Percentiles rank a stretch among this genome's conserved stretches.
Conservation (phyloP, 2,329 filamentous ascomycete species). For the Claviceps fusiformis region DNA sequence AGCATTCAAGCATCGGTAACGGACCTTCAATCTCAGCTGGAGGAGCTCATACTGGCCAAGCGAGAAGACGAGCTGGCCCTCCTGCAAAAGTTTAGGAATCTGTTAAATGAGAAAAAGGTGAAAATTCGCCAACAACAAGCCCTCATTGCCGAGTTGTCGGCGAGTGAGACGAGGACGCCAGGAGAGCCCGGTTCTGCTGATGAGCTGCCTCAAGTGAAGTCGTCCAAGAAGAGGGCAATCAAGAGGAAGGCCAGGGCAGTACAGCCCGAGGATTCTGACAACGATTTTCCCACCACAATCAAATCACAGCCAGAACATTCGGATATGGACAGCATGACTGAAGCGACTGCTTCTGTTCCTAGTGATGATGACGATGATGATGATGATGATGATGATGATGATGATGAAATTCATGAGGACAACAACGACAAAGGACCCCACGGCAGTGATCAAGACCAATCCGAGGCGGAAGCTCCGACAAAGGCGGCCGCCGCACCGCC, state of each 20-base stretch:
- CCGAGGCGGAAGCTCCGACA: slow-evolving; percentile 8
- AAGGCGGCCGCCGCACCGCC: slow-evolving; percentile 19
- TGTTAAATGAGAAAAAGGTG: slow-evolving; percentile 68
- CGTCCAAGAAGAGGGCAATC: slow-evolving; percentile 23
- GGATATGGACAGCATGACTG: slow-evolving; percentile 27
- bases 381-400: slow-evolving; percentile 21
- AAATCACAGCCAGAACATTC: slow-evolving; percentile 24
- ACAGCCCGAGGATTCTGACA: slow-evolving; percentile 30
- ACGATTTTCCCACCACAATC: slow-evolving; percentile 28
- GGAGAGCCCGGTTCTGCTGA: slow-evolving; percentile 12
- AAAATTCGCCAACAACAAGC: slow-evolving; percentile 65
- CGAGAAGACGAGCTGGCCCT: slow-evolving; percentile 51
- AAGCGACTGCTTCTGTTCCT: slow-evolving; percentile 26
- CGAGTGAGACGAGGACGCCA: slow-evolving; percentile 11
- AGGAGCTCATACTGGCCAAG: slow-evolving; percentile 54
- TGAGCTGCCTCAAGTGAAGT: slow-evolving; percentile 15
- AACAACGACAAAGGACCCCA: slow-evolving; percentile 7
- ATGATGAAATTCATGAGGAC: slow-evolving; percentile 21
- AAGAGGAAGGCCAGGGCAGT: slow-evolving; percentile 36
- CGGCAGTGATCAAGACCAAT: background rate
- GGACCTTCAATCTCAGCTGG: slow-evolving; percentile 48
- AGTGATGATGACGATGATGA: slow-evolving; percentile 28
- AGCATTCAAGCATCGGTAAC: slow-evolving; percentile 42
- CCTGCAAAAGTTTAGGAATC: slow-evolving; percentile 53
- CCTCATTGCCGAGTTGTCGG: slow-evolving; percentile 36